These are phyloP conservation scores for Plantago coronopus DNA, from an alignment of 305 asterid genomes.

Conservation along the genomic window DNA sequence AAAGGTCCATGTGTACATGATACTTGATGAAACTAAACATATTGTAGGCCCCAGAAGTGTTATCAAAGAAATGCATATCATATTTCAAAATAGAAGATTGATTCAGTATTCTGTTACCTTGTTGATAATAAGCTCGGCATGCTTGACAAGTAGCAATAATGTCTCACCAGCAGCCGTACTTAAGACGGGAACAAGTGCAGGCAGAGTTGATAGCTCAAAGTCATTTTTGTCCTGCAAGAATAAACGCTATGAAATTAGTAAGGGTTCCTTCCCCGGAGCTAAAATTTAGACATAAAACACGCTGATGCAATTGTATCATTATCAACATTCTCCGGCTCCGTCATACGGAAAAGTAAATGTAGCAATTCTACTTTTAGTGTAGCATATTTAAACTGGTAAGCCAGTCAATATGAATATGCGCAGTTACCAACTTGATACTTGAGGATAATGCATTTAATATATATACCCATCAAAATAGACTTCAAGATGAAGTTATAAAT, in stretches of 20 bases:
- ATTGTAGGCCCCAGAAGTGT: too few species aligned
- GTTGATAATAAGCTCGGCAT: conserved; percentile 83
- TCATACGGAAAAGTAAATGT: background rate
- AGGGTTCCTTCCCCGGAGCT: conserved; percentile 8
- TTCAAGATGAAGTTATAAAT: conserved; percentile 20
- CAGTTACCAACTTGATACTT: background rate
- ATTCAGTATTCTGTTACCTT: conserved; percentile 52
- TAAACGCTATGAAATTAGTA: conserved; percentile 16
- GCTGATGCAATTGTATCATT: conserved; percentile 11
- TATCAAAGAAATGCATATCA: too few species aligned
- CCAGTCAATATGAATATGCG: conserved; percentile 6
- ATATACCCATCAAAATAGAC: conserved; percentile 18
- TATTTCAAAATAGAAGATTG: conserved; percentile 8
- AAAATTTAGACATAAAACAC: conserved; percentile 1
- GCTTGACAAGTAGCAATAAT: conserved; percentile 86
- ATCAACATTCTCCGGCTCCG: conserved; percentile 17
- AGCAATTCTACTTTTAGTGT: background rate
- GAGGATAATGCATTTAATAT: background rate
- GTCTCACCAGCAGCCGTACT: conserved; percentile 90
- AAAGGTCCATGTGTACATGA: background rate
- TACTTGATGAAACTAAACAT: background rate
- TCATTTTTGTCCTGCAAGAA: conserved; percentile 84
- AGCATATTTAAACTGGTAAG: conserved; percentile 3
- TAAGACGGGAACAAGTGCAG: conserved; percentile 95
- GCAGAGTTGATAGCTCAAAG: conserved; percentile 92